These are phyloP conservation scores for Fusarium sp. DNA, from an alignment of 2,329 filamentous ascomycete species.

Conservation along the genomic window DNA sequence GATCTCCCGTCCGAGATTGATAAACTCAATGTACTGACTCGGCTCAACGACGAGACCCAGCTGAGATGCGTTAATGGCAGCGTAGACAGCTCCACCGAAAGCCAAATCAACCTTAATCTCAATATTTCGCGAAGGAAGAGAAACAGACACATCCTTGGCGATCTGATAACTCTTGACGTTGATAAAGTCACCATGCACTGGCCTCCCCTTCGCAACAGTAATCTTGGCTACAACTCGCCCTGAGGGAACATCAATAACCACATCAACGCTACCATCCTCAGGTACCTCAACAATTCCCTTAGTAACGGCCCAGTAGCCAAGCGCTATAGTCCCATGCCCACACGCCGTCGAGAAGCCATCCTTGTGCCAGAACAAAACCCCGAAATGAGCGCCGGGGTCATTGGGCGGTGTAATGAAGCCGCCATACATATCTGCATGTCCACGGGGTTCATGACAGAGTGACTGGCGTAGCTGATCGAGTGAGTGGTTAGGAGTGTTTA, in stretches of 20 bases:
- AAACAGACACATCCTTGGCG: slow-evolving; percentile 1
- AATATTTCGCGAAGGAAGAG: not conserved
- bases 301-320: slow-evolving; percentile 46
- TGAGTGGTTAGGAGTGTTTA: slow-evolving; percentile 5
- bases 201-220: not conserved
- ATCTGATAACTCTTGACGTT: slow-evolving; percentile 40
- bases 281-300: slow-evolving; percentile 11
- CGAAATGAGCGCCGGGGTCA: slow-evolving; percentile 42
- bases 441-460: slow-evolving; percentile 34
- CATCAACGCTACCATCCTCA: slow-evolving; percentile 19
- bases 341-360: slow-evolving; percentile 50
- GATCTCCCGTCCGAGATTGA: slow-evolving; percentile 38
- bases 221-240: slow-evolving; percentile 29
- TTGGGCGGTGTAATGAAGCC: slow-evolving; percentile 45
- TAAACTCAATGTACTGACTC: slow-evolving; percentile 18
- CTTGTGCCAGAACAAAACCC: slow-evolving; percentile 50
- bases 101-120: slow-evolving; percentile 8
- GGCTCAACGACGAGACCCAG: slow-evolving; percentile 30
- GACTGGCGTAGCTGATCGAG: slow-evolving; percentile 34
- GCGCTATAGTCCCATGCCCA: slow-evolving; percentile 48
- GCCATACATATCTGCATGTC: slow-evolving; percentile 47
- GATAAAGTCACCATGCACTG: slow-evolving; percentile 32
- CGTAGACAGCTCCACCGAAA: slow-evolving; percentile 37
- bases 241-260: slow-evolving; percentile 37
- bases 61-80: slow-evolving; percentile 22